Base-by-base conservation (phyloP, 371 early-diverging fungal genomes). In the Rhizopus delemar region DNA sequence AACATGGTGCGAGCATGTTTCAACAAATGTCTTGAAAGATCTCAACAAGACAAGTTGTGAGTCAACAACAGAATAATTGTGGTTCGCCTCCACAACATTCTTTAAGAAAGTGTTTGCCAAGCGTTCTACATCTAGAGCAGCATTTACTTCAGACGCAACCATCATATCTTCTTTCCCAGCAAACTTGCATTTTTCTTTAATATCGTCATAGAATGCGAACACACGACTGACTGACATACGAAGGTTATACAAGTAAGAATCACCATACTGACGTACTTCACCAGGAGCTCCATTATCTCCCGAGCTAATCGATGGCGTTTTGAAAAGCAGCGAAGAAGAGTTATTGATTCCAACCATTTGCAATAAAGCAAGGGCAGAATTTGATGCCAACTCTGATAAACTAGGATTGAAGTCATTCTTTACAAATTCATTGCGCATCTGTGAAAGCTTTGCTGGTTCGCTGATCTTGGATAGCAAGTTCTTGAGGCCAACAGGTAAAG, bases 181-280 rank as follows among this genome's bases (percentile, higher is more conserved):
- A 9, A 55, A 35, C 9, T 63, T 53, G 38, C 70, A 57, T 22
- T 53, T 62, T 12, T 8, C 22, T 3, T 39, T 16, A 2, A 65
- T 57, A 3, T 63, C 62, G 29, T 56, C 45, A 39, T 66, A 56
- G 11, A 73, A 28, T 6, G 68, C 54, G 5, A 64, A 54, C n/a
- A 72, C 56, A 4, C 74, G 70, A 8, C 58, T 53, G 13, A 59
- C 55, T 0, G 74, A 68, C 16, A 76, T 16, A 4, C 56, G 61
- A 9, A 66, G 61, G 54, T 79, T 74, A 46, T 76, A 79, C 8
- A 79, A 34, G 33, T 67, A 79, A 8, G 66, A 58, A 45, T 73
- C 69, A 28, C 79, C 79, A 60, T 79, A 75, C 35, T 75, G 76
- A 31, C 70, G 53, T 0, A 63, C 68, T 41, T 78, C 67, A 3